These are phyloP conservation scores for Prototheca cutis DNA, from an alignment of 163 green algal species.

Conservation along the genomic window DNA sequence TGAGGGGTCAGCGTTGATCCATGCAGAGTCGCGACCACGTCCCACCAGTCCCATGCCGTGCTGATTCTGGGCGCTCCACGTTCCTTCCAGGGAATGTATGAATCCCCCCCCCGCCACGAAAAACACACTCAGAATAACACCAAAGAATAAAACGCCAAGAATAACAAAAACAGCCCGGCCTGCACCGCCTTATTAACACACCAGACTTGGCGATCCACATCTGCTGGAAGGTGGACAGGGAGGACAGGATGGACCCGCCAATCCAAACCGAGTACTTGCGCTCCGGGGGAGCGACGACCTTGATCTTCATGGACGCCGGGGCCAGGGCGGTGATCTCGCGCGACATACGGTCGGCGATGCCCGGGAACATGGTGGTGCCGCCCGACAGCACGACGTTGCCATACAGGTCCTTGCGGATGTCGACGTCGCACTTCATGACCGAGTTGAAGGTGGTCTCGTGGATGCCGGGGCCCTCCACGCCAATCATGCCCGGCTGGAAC, in stretches of 20 bases:
- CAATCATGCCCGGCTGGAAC: conserved; percentile 88
- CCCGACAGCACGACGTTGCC: conserved; percentile 93
- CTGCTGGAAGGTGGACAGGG: conserved; percentile 93
- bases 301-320: conserved; percentile 94
- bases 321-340: conserved; percentile 94
- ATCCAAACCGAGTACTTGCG: conserved; percentile 99
- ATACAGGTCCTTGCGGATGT: conserved; percentile 98
- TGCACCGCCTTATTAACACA: neutral
- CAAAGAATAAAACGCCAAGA: no score
- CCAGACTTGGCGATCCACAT: conserved; percentile 57
- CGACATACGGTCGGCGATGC: conserved; percentile 93
- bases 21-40: no score
- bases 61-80: no score
- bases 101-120: no score
- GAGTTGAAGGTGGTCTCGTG: conserved; percentile 97
- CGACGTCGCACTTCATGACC: conserved; percentile 99
- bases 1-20: no score
- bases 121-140: no score
- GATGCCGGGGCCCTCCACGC: conserved; percentile 86
- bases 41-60: no score
- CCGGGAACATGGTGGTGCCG: conserved; percentile 91
- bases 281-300: conserved; percentile 89
- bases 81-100: no score
- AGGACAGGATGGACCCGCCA: conserved; percentile 94
- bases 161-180: neutral